Evolutionary conservation across 345 rosid genomes (phyloP).

Genomic region (Populus ilicifolia): DNA sequence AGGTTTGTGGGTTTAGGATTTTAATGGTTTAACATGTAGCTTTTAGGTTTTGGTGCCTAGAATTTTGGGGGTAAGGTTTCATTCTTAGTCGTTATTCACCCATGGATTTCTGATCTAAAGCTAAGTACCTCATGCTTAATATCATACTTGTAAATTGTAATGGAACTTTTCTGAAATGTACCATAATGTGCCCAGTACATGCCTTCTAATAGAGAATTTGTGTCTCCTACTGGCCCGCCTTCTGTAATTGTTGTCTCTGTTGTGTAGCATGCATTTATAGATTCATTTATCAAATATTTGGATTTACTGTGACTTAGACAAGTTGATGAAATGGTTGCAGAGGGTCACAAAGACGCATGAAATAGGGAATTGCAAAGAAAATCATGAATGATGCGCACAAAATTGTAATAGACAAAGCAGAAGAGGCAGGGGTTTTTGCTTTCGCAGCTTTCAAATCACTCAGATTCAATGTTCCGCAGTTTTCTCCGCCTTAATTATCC

Average conservation of each 20-base stretch:
- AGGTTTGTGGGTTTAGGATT: background rate
- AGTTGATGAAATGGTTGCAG: slow-evolving; percentile 27
- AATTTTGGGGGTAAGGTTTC: background rate
- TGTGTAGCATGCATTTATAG: background rate
- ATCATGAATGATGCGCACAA: slow-evolving; percentile 89
- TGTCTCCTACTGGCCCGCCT: background rate
- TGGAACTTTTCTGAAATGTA: background rate
- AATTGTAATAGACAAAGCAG: slow-evolving; percentile 96
- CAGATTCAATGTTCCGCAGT: slow-evolving; percentile 63
- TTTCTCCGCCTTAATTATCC: slow-evolving; percentile 46
- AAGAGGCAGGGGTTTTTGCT: slow-evolving; percentile 92
- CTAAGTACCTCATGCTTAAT: background rate
- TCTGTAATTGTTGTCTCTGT: background rate
- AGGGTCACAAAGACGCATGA: slow-evolving; percentile 70
- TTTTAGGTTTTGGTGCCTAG: background rate
- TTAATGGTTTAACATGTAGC: background rate
- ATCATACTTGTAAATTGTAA: background rate
- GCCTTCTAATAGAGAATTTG: background rate
- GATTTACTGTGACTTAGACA: slow-evolving; percentile 8
- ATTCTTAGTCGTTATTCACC: background rate
- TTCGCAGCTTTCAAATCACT: slow-evolving; percentile 88
- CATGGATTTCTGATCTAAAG: background rate
- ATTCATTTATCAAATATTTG: background rate
- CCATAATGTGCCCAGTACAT: background rate
- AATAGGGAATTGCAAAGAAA: slow-evolving; percentile 86